Evolutionary conservation across 345 rosid genomes (phyloP).

Genomic region (Excoecaria agallocha): DNA sequence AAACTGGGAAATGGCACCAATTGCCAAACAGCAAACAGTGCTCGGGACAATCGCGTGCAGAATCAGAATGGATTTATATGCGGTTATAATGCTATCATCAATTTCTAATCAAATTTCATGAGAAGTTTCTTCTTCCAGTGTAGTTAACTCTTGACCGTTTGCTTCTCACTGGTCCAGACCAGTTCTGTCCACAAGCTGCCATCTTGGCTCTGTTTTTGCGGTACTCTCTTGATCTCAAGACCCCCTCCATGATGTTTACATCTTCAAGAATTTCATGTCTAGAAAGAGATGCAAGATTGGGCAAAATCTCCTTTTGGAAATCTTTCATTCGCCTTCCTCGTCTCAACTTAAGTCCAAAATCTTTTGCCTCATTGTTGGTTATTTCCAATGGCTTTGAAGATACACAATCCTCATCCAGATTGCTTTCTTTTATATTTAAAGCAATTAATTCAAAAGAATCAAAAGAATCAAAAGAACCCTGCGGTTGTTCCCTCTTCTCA

Average conservation of each 20-base stretch:
- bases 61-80: neutral
- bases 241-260: constrained; percentile 64
- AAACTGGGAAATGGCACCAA: neutral
- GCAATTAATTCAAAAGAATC: constrained; percentile 57
- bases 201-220: constrained; percentile 49
- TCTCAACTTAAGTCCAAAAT: constrained; percentile 52
- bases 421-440: constrained; percentile 47
- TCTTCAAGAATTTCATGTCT: constrained; percentile 73
- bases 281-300: constrained; percentile 57
- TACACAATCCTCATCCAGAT: constrained; percentile 42
- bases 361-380: constrained; percentile 37
- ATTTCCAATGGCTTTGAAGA: constrained; percentile 58
- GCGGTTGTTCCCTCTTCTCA: constrained; percentile 30
- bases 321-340: constrained; percentile 84
- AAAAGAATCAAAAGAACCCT: constrained; percentile 49
- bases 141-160: constrained; percentile 33
- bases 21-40: neutral
- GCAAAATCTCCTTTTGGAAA: constrained; percentile 75
- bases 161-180: constrained; percentile 39
- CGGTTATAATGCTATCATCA: constrained; percentile 1
- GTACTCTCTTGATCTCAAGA: constrained; percentile 78
- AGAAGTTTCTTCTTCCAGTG: constrained; percentile 26
- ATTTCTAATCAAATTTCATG: constrained; percentile 15
- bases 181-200: constrained; percentile 37
- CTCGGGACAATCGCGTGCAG: neutral